Percentiles rank a stretch among this genome's conserved stretches.
These are phyloP conservation scores for Geranomyces variabilis DNA, from an alignment of 192 early-diverging fungal species.

Conservation along the genomic window DNA sequence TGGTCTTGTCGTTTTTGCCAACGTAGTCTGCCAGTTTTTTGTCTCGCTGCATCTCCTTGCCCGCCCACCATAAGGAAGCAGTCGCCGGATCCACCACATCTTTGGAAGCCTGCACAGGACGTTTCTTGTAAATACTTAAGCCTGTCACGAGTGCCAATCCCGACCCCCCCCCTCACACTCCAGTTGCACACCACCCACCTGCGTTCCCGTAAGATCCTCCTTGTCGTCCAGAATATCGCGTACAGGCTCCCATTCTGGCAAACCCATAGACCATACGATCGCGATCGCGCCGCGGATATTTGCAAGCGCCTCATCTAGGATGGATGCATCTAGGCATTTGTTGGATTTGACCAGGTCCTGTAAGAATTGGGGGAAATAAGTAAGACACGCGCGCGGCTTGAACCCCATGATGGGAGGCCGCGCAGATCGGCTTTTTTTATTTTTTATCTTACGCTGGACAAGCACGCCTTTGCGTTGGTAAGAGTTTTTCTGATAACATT, in stretches of 20 bases:
- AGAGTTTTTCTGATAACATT: slow-evolving; percentile 47
- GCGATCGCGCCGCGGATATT: slow-evolving; percentile 52
- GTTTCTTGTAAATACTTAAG: not conserved
- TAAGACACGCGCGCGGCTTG: not conserved
- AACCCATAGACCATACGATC: slow-evolving; percentile 59
- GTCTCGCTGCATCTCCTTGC: slow-evolving; percentile 56
- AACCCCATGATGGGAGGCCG: no score
- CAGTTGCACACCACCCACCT: slow-evolving; percentile 44
- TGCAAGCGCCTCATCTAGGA: slow-evolving; percentile 46
- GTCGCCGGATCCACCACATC: slow-evolving; percentile 42
- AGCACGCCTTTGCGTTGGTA: slow-evolving; percentile 41
- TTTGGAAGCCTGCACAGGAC: slow-evolving; percentile 46
- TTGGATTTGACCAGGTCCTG: slow-evolving; percentile 49
- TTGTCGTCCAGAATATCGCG: slow-evolving; percentile 52
- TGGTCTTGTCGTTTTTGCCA: slow-evolving; percentile 67
- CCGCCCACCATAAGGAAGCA: slow-evolving; percentile 61
- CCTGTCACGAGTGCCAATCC: no score
- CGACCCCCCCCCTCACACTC: no score
- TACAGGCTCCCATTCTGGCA: slow-evolving; percentile 59
- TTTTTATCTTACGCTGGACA: slow-evolving; percentile 34
- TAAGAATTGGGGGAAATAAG: not conserved
- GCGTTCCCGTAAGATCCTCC: slow-evolving; percentile 57
- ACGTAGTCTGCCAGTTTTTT: slow-evolving; percentile 57
- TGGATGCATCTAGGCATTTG: slow-evolving; percentile 31
- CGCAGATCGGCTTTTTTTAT: no score